A percentile compares a stretch with the other conserved stretches of the same genome.
These are phyloP conservation scores for Pleodorina starrii DNA, from an alignment of 139 green algal genomes.

Conservation along the genomic window DNA sequence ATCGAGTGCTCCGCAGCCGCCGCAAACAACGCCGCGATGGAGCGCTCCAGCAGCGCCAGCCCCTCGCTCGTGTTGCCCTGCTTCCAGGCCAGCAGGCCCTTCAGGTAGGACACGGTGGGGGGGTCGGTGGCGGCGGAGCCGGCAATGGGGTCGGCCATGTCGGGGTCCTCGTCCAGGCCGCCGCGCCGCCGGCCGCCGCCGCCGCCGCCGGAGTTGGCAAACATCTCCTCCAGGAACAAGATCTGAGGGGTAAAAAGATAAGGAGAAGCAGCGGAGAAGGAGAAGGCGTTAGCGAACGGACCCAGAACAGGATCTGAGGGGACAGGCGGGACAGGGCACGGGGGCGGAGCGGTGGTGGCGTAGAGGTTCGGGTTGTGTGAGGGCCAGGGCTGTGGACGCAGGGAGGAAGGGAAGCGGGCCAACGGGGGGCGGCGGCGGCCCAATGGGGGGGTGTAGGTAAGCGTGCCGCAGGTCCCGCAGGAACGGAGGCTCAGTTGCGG, in stretches of 20 bases:
- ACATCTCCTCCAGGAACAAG: conserved; percentile 55
- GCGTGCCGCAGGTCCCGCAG: no score
- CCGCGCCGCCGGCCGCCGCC: neutral
- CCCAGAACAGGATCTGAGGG: no score
- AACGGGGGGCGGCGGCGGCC: no score
- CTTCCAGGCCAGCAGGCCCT: conserved; percentile 68
- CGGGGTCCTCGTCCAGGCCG: conserved; percentile 38
- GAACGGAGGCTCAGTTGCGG: no score
- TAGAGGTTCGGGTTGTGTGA: no score
- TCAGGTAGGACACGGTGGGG: conserved; percentile 63
- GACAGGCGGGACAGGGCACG: no score
- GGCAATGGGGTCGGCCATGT: conserved; percentile 39
- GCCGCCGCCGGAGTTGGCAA: neutral
- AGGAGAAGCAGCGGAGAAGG: neutral
- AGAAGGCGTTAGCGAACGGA: no score
- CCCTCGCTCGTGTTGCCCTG: conserved; percentile 48
- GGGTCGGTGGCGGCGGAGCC: conserved; percentile 16
- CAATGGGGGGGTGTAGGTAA: no score
- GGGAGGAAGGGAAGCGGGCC: no score
- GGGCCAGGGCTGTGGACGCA: no score
- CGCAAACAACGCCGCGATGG: conserved; percentile 61
- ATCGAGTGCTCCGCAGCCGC: conserved; percentile 25
- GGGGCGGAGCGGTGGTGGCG: no score
- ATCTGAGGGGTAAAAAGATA: neutral
- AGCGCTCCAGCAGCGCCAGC: conserved; percentile 66